Evolutionary conservation across 2,329 filamentous ascomycete species (phyloP).

Genomic region (Neurospora crassa): DNA sequence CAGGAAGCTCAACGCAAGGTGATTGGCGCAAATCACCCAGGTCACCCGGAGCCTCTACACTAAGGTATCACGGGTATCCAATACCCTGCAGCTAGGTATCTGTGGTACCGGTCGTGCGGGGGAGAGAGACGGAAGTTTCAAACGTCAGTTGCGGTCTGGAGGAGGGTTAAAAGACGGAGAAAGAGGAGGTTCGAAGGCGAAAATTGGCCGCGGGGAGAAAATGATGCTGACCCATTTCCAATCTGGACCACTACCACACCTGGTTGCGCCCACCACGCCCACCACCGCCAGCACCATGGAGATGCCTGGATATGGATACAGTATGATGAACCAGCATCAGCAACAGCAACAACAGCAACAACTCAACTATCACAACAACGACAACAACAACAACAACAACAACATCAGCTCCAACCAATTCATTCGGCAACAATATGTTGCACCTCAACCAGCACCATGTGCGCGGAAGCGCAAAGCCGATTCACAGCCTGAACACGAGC

Average conservation of each 20-base stretch:
- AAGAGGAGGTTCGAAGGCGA: slow-evolving; percentile 2
- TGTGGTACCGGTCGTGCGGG: background rate
- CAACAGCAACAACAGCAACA: slow-evolving; percentile 1
- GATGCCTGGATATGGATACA: slow-evolving; percentile 11
- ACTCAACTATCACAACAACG: slow-evolving; percentile 5
- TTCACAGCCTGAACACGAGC: slow-evolving; percentile 46
- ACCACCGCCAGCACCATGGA: slow-evolving; percentile 6
- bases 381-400: slow-evolving; percentile 1
- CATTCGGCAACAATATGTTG: background rate
- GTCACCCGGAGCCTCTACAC: background rate
- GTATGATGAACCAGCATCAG: slow-evolving; percentile 4
- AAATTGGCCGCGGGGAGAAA: slow-evolving; percentile 1
- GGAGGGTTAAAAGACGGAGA: background rate
- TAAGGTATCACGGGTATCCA: background rate
- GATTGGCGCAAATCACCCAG: background rate
- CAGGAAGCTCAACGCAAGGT: background rate
- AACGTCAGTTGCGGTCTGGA: background rate
- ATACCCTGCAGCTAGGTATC: background rate
- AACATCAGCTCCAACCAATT: background rate
- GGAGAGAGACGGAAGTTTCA: background rate
- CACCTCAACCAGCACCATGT: background rate
- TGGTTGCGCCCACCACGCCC: slow-evolving; percentile 1
- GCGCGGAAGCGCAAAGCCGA: slow-evolving; percentile 53
- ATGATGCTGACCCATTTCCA: slow-evolving; percentile 8
- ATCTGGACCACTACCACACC: slow-evolving; percentile 4